phyloP scores from a whole-genome alignment of 2,329 filamentous ascomycete species.

The Colletotrichum sp. region DNA sequence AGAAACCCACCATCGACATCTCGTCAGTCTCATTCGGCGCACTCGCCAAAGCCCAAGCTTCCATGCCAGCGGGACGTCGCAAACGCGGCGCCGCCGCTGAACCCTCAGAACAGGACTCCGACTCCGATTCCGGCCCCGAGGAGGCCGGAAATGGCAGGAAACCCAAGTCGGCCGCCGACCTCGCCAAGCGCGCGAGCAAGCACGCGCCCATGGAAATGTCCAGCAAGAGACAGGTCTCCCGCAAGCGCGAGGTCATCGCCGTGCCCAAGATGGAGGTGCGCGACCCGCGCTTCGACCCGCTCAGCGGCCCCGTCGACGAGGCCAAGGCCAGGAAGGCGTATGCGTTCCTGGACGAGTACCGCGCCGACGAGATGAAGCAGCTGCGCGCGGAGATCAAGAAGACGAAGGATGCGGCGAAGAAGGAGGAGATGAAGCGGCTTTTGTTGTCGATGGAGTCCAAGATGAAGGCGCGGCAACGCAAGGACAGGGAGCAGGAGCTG shows the following conservation, averaged over 20 bases:
- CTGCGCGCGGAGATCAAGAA: constrained; percentile 71
- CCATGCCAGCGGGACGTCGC: constrained; percentile 50
- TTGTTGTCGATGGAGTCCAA: constrained; percentile 81
- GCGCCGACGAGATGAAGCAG: constrained; percentile 79
- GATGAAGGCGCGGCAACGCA: constrained; percentile 71
- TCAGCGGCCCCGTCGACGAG: constrained; percentile 58
- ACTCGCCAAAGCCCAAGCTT: constrained; percentile 84
- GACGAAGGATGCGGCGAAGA: constrained; percentile 67
- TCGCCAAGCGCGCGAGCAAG: constrained; percentile 67
- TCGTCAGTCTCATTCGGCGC: constrained; percentile 83
- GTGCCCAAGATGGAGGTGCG: constrained; percentile 65
- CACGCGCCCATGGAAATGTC: constrained; percentile 87
- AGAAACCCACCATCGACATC: constrained; percentile 45
- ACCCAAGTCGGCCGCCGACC: constrained; percentile 31
- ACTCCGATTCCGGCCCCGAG: constrained; percentile 25
- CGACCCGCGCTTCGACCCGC: constrained; percentile 87
- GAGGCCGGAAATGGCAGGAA: constrained; percentile 36
- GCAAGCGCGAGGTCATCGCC: constrained; percentile 75
- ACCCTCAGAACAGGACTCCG: constrained; percentile 31
- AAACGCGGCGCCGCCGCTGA: constrained; percentile 29
- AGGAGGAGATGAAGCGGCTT: constrained; percentile 73
- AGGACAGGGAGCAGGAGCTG: constrained; percentile 73
- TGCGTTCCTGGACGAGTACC: constrained; percentile 86
- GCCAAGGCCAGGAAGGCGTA: constrained; percentile 74
- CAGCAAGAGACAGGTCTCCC: constrained; percentile 82